These are phyloP conservation scores for Kregervanrija delftensis DNA, from an alignment of 805 yeast species.

Conservation along the genomic window DNA sequence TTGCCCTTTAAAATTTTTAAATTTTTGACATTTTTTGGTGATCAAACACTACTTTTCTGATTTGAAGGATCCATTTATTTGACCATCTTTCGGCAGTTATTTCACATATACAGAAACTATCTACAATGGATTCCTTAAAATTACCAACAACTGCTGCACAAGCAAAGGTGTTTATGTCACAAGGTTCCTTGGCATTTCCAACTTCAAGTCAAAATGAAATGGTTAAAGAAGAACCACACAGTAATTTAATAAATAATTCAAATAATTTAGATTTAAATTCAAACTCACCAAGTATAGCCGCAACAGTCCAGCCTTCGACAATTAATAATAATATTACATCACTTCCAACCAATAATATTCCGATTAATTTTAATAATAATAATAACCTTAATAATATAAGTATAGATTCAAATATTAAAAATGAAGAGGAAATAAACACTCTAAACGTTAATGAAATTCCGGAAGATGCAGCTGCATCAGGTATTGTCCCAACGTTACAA, in stretches of 20 bases:
- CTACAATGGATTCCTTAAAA: conserved; percentile 60
- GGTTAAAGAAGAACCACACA: conserved; percentile 15
- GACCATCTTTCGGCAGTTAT: conserved; percentile 19
- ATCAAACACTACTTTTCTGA: not conserved
- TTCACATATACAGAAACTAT: conserved; percentile 6
- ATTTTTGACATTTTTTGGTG: too few species aligned
- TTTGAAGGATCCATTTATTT: conserved; percentile 24
- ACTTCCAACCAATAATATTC: not conserved
- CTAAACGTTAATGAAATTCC: conserved; percentile 15
- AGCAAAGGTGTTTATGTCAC: conserved; percentile 66
- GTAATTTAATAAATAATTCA: too few species aligned
- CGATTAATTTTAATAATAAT: not conserved
- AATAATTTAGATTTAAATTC: too few species aligned
- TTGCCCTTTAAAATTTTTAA: too few species aligned
- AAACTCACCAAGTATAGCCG: too few species aligned
- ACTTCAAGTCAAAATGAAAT: conserved; percentile 23
- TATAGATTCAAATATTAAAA: not conserved
- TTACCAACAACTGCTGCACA: conserved; percentile 73
- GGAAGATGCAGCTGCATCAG: conserved; percentile 77
- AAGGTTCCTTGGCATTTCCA: conserved; percentile 58
- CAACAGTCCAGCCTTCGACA: too few species aligned
- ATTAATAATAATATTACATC: not conserved
- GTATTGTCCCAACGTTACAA: conserved; percentile 91
- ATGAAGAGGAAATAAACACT: conserved; percentile 13
- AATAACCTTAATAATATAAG: not conserved